A percentile compares a stretch with the other conserved stretches of the same genome.
These are phyloP conservation scores for Ceratobasidium sp. DNA, from an alignment of 1,284 basidiomycete species.

Conservation along the genomic window DNA sequence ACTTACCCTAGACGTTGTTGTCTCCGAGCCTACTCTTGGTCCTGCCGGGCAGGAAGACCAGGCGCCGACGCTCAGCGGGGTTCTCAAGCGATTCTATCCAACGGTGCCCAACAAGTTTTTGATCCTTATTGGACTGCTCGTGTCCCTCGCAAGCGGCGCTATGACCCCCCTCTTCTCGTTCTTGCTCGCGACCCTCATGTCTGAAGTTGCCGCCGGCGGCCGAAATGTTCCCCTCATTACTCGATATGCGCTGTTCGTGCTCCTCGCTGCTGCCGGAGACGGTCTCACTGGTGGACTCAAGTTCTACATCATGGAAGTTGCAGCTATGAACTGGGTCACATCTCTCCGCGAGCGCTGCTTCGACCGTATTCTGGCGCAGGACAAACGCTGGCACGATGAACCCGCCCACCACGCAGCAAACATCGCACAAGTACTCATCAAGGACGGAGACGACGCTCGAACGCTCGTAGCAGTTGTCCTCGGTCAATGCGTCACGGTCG, in stretches of 20 bases:
- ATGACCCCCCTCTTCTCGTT: slow-evolving; percentile 94
- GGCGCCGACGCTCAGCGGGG: slow-evolving; percentile 60
- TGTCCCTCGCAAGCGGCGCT: slow-evolving; percentile 78
- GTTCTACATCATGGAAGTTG: slow-evolving; percentile 81
- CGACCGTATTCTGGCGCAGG: slow-evolving; percentile 78
- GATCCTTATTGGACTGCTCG: slow-evolving; percentile 75
- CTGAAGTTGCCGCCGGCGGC: slow-evolving; percentile 80
- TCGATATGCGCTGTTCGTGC: slow-evolving; percentile 66
- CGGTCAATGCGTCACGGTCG: slow-evolving; percentile 79
- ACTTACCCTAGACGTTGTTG: slow-evolving; percentile 35
- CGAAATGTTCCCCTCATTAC: slow-evolving; percentile 74
- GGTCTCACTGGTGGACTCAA: slow-evolving; percentile 80
- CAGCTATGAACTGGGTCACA: slow-evolving; percentile 83
- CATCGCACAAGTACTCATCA: slow-evolving; percentile 86
- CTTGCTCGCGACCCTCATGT: slow-evolving; percentile 86
- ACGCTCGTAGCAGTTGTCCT: slow-evolving; percentile 82
- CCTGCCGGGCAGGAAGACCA: slow-evolving; percentile 19
- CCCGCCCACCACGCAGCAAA: slow-evolving; percentile 72
- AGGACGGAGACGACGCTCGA: slow-evolving; percentile 92
- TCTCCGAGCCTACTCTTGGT: slow-evolving; percentile 50
- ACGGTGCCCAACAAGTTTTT: slow-evolving; percentile 82
- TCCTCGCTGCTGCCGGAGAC: slow-evolving; percentile 81
- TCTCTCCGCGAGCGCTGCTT: slow-evolving; percentile 74
- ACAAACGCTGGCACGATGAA: slow-evolving; percentile 92
- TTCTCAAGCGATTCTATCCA: slow-evolving; percentile 75